Conservation (phyloP, 371 early-diverging fungal species). For the Massospora cicadina region DNA sequence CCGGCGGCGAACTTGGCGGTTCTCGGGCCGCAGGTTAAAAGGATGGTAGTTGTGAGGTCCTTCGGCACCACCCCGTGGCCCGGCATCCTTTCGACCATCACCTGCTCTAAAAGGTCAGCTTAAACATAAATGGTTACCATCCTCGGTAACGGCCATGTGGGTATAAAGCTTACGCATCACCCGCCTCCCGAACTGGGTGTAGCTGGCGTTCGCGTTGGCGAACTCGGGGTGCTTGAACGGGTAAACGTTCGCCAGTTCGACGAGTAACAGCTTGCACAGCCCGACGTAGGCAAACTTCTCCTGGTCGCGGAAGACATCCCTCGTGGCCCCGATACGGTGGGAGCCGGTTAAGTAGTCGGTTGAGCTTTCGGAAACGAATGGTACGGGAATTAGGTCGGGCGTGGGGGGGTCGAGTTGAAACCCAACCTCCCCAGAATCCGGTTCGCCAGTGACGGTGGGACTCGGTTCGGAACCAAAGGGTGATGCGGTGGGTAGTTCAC, state of each 20-base stretch:
- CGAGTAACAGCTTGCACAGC: conserved; percentile 3
- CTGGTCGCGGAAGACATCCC: conserved; percentile 8
- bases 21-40: neutral
- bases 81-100: conserved; percentile 10
- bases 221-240: conserved; percentile 7
- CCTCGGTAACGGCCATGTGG: conserved; percentile 7
- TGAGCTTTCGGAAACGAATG: neutral
- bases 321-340: conserved; percentile 1
- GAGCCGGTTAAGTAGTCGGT: neutral
- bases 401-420: neutral
- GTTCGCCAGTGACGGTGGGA: neutral
- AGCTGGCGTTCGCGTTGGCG: conserved; percentile 6
- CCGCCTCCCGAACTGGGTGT: conserved; percentile 2
- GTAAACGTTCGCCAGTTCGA: neutral
- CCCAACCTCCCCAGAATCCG: neutral
- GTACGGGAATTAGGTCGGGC: neutral
- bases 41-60: conserved; percentile 1
- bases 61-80: conserved; percentile 10
- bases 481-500: neutral
- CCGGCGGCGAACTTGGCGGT: neutral
- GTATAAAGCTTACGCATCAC: conserved; percentile 7
- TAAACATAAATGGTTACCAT: conserved; percentile 12
- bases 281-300: conserved; percentile 12
- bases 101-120: conserved; percentile 6
- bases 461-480: neutral